Evolutionary conservation across 2,329 filamentous ascomycete genomes (phyloP).

Genomic region (Fusarium temperatum): DNA sequence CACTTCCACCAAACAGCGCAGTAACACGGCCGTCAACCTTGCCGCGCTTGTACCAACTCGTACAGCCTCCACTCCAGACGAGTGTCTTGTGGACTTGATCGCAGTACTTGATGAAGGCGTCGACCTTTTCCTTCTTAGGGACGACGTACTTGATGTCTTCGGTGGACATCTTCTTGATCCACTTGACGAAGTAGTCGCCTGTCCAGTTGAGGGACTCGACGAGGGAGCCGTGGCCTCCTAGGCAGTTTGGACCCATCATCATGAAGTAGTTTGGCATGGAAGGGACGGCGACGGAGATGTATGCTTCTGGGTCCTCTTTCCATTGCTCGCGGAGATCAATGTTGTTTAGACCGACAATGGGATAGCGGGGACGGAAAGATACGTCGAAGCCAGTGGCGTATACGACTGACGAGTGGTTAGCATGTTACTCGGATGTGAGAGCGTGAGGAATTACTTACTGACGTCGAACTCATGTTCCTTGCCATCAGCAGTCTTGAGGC

Average conservation of each 20-base stretch:
- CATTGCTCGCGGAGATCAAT: slow-evolving; percentile 61
- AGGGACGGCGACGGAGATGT: slow-evolving; percentile 43
- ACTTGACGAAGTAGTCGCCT: slow-evolving; percentile 38
- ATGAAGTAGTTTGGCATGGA: slow-evolving; percentile 47
- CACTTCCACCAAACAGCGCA: slow-evolving; percentile 35
- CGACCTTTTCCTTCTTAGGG: slow-evolving; percentile 34
- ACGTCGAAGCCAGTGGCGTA: slow-evolving; percentile 66
- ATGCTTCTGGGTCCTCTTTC: slow-evolving; percentile 50
- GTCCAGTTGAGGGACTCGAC: slow-evolving; percentile 39
- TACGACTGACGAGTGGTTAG: slow-evolving; percentile 47
- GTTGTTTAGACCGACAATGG: slow-evolving; percentile 58
- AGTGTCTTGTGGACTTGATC: slow-evolving; percentile 36
- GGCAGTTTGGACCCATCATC: slow-evolving; percentile 39
- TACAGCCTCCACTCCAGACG: slow-evolving; percentile 35
- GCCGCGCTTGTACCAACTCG: slow-evolving; percentile 35
- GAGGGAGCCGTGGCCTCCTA: slow-evolving; percentile 35
- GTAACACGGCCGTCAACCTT: slow-evolving; percentile 30
- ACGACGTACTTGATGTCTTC: slow-evolving; percentile 36
- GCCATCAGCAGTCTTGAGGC: slow-evolving; percentile 31
- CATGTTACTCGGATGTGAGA: accelerated
- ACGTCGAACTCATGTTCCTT: slow-evolving; percentile 35
- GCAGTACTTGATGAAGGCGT: slow-evolving; percentile 35
- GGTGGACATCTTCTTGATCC: slow-evolving; percentile 37
- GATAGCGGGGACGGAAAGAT: slow-evolving; percentile 61
- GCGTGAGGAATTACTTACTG: slow-evolving; percentile 7